Evolutionary conservation across 139 green algal species (phyloP), one percentile per base, ranked within the genome.

Genomic region (Klebsormidium nitens): DNA sequence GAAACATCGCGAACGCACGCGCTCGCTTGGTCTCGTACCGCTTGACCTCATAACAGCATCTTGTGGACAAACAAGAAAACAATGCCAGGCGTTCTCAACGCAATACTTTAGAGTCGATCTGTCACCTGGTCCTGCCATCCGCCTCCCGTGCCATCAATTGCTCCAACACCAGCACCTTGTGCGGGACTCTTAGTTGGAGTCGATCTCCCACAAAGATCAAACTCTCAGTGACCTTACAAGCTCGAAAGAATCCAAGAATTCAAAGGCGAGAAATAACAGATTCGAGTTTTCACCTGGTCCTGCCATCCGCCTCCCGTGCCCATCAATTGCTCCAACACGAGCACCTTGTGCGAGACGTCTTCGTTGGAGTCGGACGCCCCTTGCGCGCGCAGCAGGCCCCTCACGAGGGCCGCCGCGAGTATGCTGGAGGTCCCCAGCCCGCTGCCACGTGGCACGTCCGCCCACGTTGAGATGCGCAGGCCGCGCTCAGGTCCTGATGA

Each of bases 291-390:
- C 17, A 56, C 48, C 59, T 82, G 75, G 69, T 82, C 75, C 56
- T 82, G 75, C 75, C 75, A 82, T 6, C 75, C 75, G 37, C 75
- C 75, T n/a, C 75, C 75, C 1, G 75, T 75, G 38, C 66, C 66
- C 69, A 82, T 82, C 36, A 63, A 35, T 39, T 79, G 70, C 55
- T 82, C 75, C 61, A 75, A 29, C 23, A 76, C 40, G 23, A 82
- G 64, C 3, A 82, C 75, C 47, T 71, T n/a, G 32, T 72, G 59
- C 47, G 38, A 60, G 17, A 77, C 67, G 23, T 59, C 35, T 49
- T 63, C 49, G 40, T 77, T 65, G 23, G 32, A 31, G 38, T 49
- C 11, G 11, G 5, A 42, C 38, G 38, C 59, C 2, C 26, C 23
- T 19, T 5, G 17, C 29, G 68, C 40, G 36, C 62, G 42, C 8